Evolutionary conservation across 2,329 filamentous ascomycete genomes (phyloP).

Genomic region (Pseudocercospora cruenta): DNA sequence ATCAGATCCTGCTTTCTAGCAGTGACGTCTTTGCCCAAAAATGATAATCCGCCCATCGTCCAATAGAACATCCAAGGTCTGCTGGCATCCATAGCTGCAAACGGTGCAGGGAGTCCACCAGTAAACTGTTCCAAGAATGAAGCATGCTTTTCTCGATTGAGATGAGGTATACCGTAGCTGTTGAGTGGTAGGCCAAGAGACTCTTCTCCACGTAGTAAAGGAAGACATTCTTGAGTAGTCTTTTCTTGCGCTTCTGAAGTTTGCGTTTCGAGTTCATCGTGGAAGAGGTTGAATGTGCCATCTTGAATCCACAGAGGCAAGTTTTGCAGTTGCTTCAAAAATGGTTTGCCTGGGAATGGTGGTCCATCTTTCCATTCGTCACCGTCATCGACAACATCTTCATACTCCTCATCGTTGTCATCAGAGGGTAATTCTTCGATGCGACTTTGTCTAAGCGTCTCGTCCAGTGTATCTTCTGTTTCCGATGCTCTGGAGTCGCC

Average conservation of each 20-base stretch:
- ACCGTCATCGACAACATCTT: conserved; percentile 25
- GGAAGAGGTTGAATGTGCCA: conserved; percentile 31
- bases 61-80: conserved; percentile 95
- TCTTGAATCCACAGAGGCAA: conserved; percentile 36
- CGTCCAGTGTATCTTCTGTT: conserved; percentile 35
- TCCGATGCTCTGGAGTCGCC: conserved; percentile 22
- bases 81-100: conserved; percentile 78
- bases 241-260: conserved; percentile 31
- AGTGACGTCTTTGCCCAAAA: conserved; percentile 74
- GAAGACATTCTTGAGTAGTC: conserved; percentile 32
- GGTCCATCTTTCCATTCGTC: conserved; percentile 28
- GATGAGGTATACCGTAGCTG: conserved; percentile 70
- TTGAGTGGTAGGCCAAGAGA: conserved; percentile 59
- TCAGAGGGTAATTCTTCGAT: conserved; percentile 39
- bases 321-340: conserved; percentile 12
- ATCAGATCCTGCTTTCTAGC: conserved; percentile 66
- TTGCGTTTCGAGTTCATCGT: conserved; percentile 30
- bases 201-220: conserved; percentile 32
- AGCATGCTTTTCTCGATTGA: conserved; percentile 67
- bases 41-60: conserved; percentile 74
- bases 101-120: conserved; percentile 67
- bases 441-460: conserved; percentile 31
- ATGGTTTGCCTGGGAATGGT: conserved; percentile 35
- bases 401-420: conserved; percentile 32
- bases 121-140: conserved; percentile 63